Base-by-base conservation (phyloP, 148 eudicot species). In the Pharnaceum exiguum region DNA sequence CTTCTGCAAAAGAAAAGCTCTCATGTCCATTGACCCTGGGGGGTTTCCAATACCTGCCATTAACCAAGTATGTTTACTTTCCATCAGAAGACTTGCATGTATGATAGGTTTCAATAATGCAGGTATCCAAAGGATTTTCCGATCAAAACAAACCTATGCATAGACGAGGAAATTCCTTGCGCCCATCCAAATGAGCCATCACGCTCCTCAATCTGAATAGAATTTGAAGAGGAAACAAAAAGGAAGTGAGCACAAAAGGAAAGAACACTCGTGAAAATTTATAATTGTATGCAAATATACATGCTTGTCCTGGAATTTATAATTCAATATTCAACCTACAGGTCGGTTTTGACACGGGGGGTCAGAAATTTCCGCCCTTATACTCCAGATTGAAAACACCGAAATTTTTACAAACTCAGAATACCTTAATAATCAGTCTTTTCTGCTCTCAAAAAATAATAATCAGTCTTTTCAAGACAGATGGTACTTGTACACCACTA, bases 21-120 rank as follows among this genome's bases (percentile, higher is more conserved):
- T 94, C 82, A 94, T 84, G 66, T 94, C 99, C 99, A 94, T 94
- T 18, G 74, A 75, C 51, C 99, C 95, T 2, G 99, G 99, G 55
- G 96, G 95, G 62, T 89, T 82, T 28, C 96, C 99, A 61, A 94
- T 78, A 1, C 99, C 99, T 94, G 75, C 31, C 49, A 67, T 25
- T 26, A 58, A 33, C 26, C 0, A 23, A 18, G 29, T 1, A 29
- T 15, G 8, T 23, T 55, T 62, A 12, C 29, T 25, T 31, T n/a
- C 27, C 7, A 18, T 49, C 21, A 48, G 26, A 25, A 30, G 36
- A 19, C 24, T 19, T 55, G 16, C 6, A 33, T 10, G 16, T 17
- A 60, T 23, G 9, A 49, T 0, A n/a, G 24, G 35, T 36, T 66
- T 52, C 36, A 15, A 10, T 25, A 23, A 25, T 42, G 18, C 13